Base-by-base conservation (phyloP, 116 monocot genomes). In the Papilionanthe hybrid region DNA sequence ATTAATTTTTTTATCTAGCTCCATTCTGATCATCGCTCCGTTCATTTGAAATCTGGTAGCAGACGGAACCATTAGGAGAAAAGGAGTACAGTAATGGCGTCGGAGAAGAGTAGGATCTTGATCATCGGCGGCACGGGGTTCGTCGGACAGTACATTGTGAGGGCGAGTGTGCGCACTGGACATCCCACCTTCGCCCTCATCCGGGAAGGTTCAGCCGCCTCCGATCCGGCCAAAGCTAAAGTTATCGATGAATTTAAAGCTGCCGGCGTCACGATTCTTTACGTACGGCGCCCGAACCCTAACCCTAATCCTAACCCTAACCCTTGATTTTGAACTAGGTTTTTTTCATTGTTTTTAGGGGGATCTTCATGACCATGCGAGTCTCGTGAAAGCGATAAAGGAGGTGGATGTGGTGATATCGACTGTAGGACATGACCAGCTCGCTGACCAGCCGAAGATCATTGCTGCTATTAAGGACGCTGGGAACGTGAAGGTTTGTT, bases 131-230 rank as follows among this genome's bases (percentile, higher is more conserved):
- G 85, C 17, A 91, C 91, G 30, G 89, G 91, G 41, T 66, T 71
- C 13, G 78, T 89, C 19, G 89, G 91, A 5, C 72, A 77, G 25
- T 77, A 79, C 75, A 55, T 91, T 1, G 85, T 87, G 10, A 44
- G 8, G 48, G 86, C 86, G 15, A 91, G 91, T 83, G 81, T 72
- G 44, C 71, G 53, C 22, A 82, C 86, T 15, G 86, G 90, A 42
- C 85, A 92, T 78, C 87, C 84, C 47, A 92, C 94, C 43, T 86
- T 86, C 69, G 90, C 86, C 58, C 87, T 94, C 55, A 83, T 84
- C 9, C 68, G 94, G 41, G 74, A 79, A 27, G 58, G 27, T 60
- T 42, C 78, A 42, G 58, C 85, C 79, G 6, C 75, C 60, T 79
- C 88, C 69, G 75, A 79, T 78, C 85, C 80, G 37, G 79, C 83